Base-by-base conservation (phyloP, 768 basidiomycete species). In the Megacollybia marginata region DNA sequence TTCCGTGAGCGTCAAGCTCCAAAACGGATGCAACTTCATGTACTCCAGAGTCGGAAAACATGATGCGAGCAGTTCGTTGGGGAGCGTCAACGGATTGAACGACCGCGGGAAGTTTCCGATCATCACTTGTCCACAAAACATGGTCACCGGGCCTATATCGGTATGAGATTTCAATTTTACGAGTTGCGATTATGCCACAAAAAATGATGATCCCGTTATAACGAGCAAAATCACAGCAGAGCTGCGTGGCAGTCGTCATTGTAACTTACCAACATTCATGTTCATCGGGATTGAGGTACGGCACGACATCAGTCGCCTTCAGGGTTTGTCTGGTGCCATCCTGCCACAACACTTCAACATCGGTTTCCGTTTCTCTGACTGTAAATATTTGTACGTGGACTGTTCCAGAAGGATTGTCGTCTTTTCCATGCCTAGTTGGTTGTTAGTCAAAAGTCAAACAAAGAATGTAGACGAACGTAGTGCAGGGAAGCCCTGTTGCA, bases 1-100 rank as follows among this genome's bases (percentile, higher is more conserved):
- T 72, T 28, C 90, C 91, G 57, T 91, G 88, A 9, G 88, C 83
- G 61, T 95, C 92, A 47, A 97, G 79, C 68, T 97, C 92, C 33
- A 97, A 74, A 10, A 89, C 76, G 33, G 92, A 88, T 10, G 84
- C 88, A 15, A 83, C 71, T 62, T 92, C 86, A 43, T 69, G 66
- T 34, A 66, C 65, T 20, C 69, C 70, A 16, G 71, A 76, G 55
- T 80, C 82, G 19, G 71, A 62, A 59, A 82, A 80, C 10, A 75
- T 72, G 44, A 94, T 72, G 48, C 69, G 68, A 12, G 89, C 86
- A 6, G 84, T 88, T 47, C 92, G 74, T 42, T 89, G 82, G 13
- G 59, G 61, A 3, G 85, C 80, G 60, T 88, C 79, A 40, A 91
- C 88, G 20, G 74, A 78, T 62, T 92, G 91, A 28, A 94, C 82